Evolutionary conservation across 495 filamentous ascomycete genomes (phyloP).

Genomic region (Durotheca rogersii): DNA sequence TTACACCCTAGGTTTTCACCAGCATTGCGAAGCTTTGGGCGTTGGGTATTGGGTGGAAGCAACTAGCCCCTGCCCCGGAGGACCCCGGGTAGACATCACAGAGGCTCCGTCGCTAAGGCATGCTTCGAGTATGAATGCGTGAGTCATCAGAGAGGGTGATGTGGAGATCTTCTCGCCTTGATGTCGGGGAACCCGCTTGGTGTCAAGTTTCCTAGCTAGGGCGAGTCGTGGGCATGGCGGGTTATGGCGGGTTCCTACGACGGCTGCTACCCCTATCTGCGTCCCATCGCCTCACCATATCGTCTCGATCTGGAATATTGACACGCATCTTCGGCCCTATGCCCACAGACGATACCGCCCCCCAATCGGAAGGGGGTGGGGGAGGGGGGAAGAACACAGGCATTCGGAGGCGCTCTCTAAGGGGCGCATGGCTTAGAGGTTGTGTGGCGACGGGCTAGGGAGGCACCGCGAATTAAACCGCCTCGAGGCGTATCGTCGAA

Average conservation of each 20-base stretch:
- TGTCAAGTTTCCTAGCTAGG: constrained; percentile 5
- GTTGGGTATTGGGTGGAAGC: neutral
- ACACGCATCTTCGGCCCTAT: neutral
- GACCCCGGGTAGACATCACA: constrained; percentile 2
- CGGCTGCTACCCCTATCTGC: neutral
- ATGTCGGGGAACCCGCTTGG: constrained; percentile 23
- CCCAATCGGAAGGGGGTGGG: neutral
- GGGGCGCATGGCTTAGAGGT: too few species aligned
- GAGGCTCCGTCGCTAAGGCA: constrained; percentile 11
- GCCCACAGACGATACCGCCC: too few species aligned
- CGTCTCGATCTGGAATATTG: neutral
- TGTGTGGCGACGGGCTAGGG: too few species aligned
- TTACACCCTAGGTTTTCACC: too few species aligned
- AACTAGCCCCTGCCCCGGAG: neutral
- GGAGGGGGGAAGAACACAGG: too few species aligned
- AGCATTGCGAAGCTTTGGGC: neutral
- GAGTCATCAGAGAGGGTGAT: neutral
- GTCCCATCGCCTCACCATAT: neutral
- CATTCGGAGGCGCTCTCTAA: constrained; percentile 22
- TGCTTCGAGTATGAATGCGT: neutral
- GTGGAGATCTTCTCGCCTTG: constrained; percentile 6
- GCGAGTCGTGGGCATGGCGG: neutral
- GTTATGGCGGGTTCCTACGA: constrained; percentile 1
- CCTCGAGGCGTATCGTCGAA: constrained; percentile 3
- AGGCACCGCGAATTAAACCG: too few species aligned